Evolutionary conservation across 2,329 filamentous ascomycete species (phyloP).

Genomic region (Phaeosphaeria sp.): DNA sequence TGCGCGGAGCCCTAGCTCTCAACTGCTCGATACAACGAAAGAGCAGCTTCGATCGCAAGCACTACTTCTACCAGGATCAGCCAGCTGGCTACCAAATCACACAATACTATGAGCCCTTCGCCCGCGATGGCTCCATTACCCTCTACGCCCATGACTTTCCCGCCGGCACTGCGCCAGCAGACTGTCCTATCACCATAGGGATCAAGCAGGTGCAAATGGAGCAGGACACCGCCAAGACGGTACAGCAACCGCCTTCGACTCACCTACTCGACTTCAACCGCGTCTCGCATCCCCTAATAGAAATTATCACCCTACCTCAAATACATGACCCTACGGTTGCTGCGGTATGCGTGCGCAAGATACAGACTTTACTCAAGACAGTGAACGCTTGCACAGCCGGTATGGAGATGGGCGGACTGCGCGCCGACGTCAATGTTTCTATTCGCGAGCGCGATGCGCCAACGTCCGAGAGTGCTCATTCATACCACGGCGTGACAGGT

Average conservation of each 20-base stretch:
- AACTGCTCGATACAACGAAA: slow-evolving; percentile 77
- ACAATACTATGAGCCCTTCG: slow-evolving; percentile 83
- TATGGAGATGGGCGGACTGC: slow-evolving; percentile 90
- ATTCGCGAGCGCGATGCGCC: slow-evolving; percentile 63
- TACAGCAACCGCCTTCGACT: slow-evolving; percentile 73
- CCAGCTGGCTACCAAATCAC: slow-evolving; percentile 97
- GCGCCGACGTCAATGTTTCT: slow-evolving; percentile 96
- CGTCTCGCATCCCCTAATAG: slow-evolving; percentile 86
- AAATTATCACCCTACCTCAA: slow-evolving; percentile 91
- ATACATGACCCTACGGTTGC: slow-evolving; percentile 88
- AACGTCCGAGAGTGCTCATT: slow-evolving; percentile 41
- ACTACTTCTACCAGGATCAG: slow-evolving; percentile 99
- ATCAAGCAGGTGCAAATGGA: slow-evolving; percentile 97
- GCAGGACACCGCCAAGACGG: slow-evolving; percentile 95
- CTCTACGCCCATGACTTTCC: slow-evolving; percentile 71
- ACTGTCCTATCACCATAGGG: slow-evolving; percentile 74
- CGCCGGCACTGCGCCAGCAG: slow-evolving; percentile 73
- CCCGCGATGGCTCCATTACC: slow-evolving; percentile 72
- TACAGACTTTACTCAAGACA: slow-evolving; percentile 78
- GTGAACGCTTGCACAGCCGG: slow-evolving; percentile 87
- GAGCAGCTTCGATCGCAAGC: slow-evolving; percentile 92
- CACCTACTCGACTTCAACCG: slow-evolving; percentile 94
- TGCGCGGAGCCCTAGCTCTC: slow-evolving; percentile 85
- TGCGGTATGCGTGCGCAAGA: slow-evolving; percentile 85
- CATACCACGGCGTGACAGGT: slow-evolving; percentile 64